Base-by-base conservation (phyloP, 768 basidiomycete genomes). In the Lepiota brunneoincarnata region DNA sequence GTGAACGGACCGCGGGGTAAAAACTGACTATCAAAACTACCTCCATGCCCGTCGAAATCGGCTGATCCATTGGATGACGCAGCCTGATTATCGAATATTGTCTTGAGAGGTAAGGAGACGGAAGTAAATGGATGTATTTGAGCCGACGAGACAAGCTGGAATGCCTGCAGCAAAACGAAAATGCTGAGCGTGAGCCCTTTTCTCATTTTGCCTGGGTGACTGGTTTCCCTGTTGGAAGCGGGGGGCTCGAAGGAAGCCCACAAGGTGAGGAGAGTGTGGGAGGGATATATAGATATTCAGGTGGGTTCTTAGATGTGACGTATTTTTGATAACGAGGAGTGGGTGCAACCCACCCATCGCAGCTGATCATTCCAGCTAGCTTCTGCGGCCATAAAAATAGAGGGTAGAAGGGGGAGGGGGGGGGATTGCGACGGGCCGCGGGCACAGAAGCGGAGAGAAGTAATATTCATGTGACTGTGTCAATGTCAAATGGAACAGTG, bases 51-150 rank as follows among this genome's bases (percentile, higher is more conserved):
- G 57, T 78, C 70, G 48, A 79, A 79, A 60, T 72, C 60, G 15
- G 74, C 75, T 11, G 71, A 64, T 1, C 72, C 72, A 43, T 74
- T 56, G 0, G 67, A 18, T 1, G 76, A 74, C 4, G 77, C 75
- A 4, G 76, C 77, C 50, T 75, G 72, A 48, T 79, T 79, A 9
- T 79, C 55, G 54, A 77, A 66, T 15, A 75, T 49, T 34, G 48
- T 37, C 4, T 52, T 49, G 0, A 79, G 46, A 5, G 68, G 59
- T 14, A 78, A 36, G 5, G 63, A 36, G 2, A 54, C 57, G 3
- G 73, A 75, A 4, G 70, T 31, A 28, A 46, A 46, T 24, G 35
- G 36, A 6, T 15, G n/a, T 7, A 54, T 34, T 11, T 24, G 18
- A 39, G 52, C 37, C 6, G 52, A 36, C 1, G 14, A 39, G 9